Percentiles rank a stretch among this genome's conserved stretches.
phyloP scores from a whole-genome alignment of 208 protist genomes.

The Trypanosoma congolense region DNA sequence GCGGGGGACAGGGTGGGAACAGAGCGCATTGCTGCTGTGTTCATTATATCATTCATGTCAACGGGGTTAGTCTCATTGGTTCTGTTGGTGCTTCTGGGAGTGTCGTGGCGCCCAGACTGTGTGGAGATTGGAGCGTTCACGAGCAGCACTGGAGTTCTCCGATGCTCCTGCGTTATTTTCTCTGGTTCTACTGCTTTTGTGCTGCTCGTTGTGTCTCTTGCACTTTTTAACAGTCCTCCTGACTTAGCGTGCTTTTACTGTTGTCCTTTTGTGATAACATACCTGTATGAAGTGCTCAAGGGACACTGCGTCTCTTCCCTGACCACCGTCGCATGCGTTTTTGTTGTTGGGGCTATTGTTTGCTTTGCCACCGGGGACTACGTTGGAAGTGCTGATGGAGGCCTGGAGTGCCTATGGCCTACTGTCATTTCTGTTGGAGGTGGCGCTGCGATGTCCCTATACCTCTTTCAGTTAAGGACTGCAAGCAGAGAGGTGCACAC shows the following conservation, averaged over 20 bases:
- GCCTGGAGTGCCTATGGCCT: conserved; percentile 1
- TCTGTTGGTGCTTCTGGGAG: conserved; percentile 17
- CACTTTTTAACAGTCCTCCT: conserved; percentile 13
- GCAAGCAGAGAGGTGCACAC: conserved; percentile 22
- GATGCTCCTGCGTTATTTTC: conserved; percentile 11
- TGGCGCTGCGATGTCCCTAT: conserved; percentile 20
- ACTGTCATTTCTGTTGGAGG: conserved; percentile 12
- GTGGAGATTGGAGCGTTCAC: conserved; percentile 14
- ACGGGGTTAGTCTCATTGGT: conserved; percentile 25
- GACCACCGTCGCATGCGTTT: conserved; percentile 13
- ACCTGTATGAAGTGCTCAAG: conserved; percentile 29
- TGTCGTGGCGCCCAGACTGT: conserved; percentile 19
- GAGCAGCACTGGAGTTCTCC: conserved; percentile 12
- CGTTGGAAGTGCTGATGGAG: neutral
- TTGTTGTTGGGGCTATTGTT: conserved; percentile 15
- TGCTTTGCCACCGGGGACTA: conserved; percentile 12
- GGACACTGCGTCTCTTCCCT: conserved; percentile 22
- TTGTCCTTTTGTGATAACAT: conserved; percentile 23
- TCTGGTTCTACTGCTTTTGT: conserved; percentile 15
- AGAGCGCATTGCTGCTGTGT: conserved; percentile 8
- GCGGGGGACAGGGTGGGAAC: neutral
- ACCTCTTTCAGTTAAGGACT: conserved; percentile 26
- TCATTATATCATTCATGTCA: conserved; percentile 21
- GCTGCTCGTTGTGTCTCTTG: conserved; percentile 19
- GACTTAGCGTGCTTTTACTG: conserved; percentile 21